phyloP scores from a whole-genome alignment of 1,139 yeast genomes.

The Diutina mesorugosa region DNA sequence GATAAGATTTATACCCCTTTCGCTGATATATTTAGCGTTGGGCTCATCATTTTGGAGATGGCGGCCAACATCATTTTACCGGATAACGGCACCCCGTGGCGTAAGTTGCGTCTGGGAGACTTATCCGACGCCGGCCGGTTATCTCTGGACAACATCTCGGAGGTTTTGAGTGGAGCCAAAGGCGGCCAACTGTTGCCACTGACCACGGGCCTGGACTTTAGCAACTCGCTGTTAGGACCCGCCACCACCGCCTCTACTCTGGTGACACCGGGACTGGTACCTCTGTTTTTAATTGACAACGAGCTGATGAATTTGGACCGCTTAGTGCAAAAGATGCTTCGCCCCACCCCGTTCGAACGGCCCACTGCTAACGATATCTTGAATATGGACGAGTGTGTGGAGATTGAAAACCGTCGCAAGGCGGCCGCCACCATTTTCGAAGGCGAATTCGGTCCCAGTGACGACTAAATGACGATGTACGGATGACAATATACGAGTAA shows the following conservation, averaged over 20 bases:
- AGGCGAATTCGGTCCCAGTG: constrained; percentile 83
- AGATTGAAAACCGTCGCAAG: constrained; percentile 72
- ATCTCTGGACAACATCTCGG: constrained; percentile 41
- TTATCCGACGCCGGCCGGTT: constrained; percentile 88
- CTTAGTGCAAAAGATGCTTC: constrained; percentile 79
- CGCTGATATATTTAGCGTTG: constrained; percentile 90
- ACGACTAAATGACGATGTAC: constrained; percentile 7
- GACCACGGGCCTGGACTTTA: not conserved
- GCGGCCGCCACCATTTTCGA: constrained; percentile 95
- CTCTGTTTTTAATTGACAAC: constrained; percentile 56
- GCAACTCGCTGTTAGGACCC: not conserved
- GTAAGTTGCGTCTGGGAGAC: constrained; percentile 89
- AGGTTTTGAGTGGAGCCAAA: constrained; percentile 17
- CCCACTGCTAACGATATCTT: constrained; percentile 68
- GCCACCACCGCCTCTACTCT: not conserved
- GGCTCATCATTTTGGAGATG: constrained; percentile 83
- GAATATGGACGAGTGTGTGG: constrained; percentile 56
- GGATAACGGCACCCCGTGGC: constrained; percentile 96
- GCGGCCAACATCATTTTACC: constrained; percentile 95
- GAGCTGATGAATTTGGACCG: constrained; percentile 40
- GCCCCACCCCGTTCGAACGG: constrained; percentile 72
- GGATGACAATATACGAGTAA: not conserved
- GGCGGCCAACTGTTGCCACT: constrained; percentile 6
- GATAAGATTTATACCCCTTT: constrained; percentile 77
- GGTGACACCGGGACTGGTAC: constrained; percentile 61